Percentiles rank a stretch among this genome's conserved stretches.
Evolutionary conservation across 2,329 filamentous ascomycete species (phyloP).

Genomic region (Zymoseptoria ardabiliae): DNA sequence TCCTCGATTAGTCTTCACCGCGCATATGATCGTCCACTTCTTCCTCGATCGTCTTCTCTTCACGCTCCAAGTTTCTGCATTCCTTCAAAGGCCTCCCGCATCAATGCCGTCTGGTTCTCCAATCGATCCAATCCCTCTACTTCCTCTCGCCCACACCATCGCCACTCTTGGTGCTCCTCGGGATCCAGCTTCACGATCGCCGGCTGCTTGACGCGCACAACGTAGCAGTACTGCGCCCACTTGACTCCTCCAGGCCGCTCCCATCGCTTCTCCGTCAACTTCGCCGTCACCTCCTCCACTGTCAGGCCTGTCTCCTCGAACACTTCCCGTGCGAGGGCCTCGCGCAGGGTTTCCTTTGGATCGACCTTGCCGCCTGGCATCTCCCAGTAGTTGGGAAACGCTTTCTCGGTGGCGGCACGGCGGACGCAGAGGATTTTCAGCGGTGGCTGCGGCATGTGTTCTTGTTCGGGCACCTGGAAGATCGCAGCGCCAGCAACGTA

Average conservation of each 20-base stretch:
- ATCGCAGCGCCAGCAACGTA: conserved; percentile 7
- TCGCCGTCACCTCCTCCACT: conserved; percentile 1
- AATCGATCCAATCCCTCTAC: conserved; percentile 2
- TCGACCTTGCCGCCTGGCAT: conserved; percentile 10
- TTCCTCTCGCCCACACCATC: conserved; percentile 2
- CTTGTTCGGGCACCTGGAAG: not conserved
- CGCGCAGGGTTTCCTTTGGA: conserved; percentile 1
- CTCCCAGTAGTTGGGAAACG: conserved; percentile 8
- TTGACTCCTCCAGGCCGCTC: not conserved
- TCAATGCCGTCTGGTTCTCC: conserved; percentile 3
- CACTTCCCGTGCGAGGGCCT: conserved; percentile 7
- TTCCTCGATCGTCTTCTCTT: not conserved
- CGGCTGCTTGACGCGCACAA: conserved; percentile 4
- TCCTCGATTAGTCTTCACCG: not conserved
- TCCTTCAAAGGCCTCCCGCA: conserved; percentile 5
- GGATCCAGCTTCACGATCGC: conserved; percentile 5
- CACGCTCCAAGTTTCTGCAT: not conserved
- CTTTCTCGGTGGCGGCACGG: conserved; percentile 6
- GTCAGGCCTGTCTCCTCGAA: conserved; percentile 8
- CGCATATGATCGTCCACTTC: not conserved
- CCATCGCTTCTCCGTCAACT: conserved; percentile 2
- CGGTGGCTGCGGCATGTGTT: not conserved
- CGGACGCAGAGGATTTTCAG: conserved; percentile 6
- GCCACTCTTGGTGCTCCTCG: conserved; percentile 10
- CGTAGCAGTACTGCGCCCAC: conserved; percentile 6